Percentiles rank a stretch among this genome's conserved stretches.
phyloP scores from a whole-genome alignment of 2,329 filamentous ascomycete genomes.

The Colletotrichum horii region DNA sequence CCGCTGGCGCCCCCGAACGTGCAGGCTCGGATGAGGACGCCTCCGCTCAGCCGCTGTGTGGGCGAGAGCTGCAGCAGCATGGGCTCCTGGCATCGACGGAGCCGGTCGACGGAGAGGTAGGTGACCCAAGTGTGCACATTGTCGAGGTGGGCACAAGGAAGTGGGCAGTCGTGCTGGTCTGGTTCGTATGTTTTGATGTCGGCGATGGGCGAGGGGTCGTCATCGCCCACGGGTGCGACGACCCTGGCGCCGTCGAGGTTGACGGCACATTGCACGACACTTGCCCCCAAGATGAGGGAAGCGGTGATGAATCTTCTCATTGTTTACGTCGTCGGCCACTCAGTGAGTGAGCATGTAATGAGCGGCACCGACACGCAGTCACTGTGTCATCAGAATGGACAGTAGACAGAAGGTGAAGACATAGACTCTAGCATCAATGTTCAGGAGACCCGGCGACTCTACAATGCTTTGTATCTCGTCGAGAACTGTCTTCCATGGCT shows the following conservation, averaged over 20 bases:
- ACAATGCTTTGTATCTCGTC: background rate
- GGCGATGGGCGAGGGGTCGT: background rate
- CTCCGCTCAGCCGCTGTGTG: background rate
- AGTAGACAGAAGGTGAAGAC: background rate
- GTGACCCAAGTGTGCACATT: conserved; percentile 27
- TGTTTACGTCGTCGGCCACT: background rate
- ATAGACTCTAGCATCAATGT: background rate
- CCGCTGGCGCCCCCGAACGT: background rate
- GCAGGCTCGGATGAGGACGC: background rate
- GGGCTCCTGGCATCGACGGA: conserved; percentile 21
- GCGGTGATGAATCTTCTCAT: background rate
- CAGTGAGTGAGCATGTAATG: background rate
- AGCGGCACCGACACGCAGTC: background rate
- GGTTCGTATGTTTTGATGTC: background rate
- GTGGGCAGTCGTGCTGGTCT: background rate
- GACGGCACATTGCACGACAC: background rate
- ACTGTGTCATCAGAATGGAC: background rate
- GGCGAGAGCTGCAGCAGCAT: conserved; percentile 22
- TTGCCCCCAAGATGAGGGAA: background rate
- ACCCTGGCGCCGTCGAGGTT: background rate
- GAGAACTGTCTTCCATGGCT: background rate
- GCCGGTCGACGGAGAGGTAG: conserved; percentile 25
- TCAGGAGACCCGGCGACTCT: background rate
- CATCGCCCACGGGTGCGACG: background rate
- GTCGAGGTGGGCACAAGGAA: background rate